A percentile compares a stretch with the other conserved stretches of the same genome.
These are phyloP conservation scores for Fusarium goolgardi DNA, from an alignment of 2,329 filamentous ascomycete species.

Conservation along the genomic window DNA sequence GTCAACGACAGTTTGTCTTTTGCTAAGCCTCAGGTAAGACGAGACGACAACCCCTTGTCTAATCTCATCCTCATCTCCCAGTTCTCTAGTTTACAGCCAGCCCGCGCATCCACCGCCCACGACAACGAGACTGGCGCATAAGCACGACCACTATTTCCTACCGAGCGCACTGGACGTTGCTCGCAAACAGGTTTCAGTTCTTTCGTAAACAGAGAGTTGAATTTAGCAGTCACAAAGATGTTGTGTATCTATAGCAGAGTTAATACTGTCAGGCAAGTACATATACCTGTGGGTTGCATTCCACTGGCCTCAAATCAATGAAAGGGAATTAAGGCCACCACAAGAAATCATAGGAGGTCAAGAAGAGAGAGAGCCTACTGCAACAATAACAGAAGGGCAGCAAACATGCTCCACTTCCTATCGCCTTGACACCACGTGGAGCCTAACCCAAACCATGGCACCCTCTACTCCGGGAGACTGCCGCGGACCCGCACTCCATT, in stretches of 20 bases:
- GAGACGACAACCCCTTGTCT: slow-evolving; percentile 8
- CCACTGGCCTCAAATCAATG: slow-evolving; percentile 6
- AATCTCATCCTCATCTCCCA: slow-evolving; percentile 29
- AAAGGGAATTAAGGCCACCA: not conserved
- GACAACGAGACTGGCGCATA: slow-evolving; percentile 10
- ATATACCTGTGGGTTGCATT: slow-evolving; percentile 17
- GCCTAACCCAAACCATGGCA: slow-evolving; percentile 43
- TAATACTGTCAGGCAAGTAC: not conserved
- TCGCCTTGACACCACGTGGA: slow-evolving; percentile 48
- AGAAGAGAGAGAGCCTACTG: not conserved
- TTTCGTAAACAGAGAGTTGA: not conserved
- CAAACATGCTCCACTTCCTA: slow-evolving; percentile 41
- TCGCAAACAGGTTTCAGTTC: not conserved
- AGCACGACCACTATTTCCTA: slow-evolving; percentile 2
- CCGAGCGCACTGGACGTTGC: not conserved
- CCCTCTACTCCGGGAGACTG: slow-evolving; percentile 45
- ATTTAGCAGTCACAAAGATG: slow-evolving; percentile 3
- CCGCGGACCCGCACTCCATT: slow-evolving; percentile 46
- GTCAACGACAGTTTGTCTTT: not conserved
- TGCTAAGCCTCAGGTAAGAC: slow-evolving; percentile 26
- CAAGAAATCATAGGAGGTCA: slow-evolving; percentile 13
- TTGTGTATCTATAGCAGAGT: not conserved
- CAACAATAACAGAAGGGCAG: not conserved
- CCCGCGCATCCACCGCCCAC: not conserved
- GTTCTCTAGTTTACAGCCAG: not conserved